Conservation (phyloP, 345 rosid species). For the Hibiscus tridactylites region DNA sequence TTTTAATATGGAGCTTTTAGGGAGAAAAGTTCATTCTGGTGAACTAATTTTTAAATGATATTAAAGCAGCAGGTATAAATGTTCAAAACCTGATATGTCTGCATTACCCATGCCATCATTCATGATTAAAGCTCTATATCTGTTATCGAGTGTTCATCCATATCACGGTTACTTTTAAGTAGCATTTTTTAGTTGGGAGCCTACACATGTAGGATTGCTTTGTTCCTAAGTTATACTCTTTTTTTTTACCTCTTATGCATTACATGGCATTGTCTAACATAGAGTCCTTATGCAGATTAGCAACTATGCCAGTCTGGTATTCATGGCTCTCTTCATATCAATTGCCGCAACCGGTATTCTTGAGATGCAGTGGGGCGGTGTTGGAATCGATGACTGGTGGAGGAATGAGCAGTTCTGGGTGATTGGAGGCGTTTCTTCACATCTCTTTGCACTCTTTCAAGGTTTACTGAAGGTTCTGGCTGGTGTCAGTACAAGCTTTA, state of each 20-base stretch:
- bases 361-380: constrained; percentile 99
- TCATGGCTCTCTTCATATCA: constrained; percentile 82
- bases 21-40: no score
- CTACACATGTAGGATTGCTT: background rate
- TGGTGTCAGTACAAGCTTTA: constrained; percentile 88
- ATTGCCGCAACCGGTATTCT: constrained; percentile 91
- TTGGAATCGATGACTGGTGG: constrained; percentile 96
- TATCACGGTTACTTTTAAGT: no score
- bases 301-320: constrained; percentile 80
- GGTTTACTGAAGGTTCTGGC: constrained; percentile 95
- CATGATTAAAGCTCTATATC: no score
- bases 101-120: no score
- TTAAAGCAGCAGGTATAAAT: no score
- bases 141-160: no score
- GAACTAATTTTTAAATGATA: no score
- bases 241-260: background rate
- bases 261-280: background rate
- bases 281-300: constrained; percentile 56
- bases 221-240: background rate
- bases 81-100: no score
- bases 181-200: background rate
- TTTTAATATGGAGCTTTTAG: no score
- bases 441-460: constrained; percentile 88
- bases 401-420: constrained; percentile 99
- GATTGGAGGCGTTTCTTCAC: constrained; percentile 90